Conservation (phyloP, 768 basidiomycete species). For the Ramaria sp. region DNA sequence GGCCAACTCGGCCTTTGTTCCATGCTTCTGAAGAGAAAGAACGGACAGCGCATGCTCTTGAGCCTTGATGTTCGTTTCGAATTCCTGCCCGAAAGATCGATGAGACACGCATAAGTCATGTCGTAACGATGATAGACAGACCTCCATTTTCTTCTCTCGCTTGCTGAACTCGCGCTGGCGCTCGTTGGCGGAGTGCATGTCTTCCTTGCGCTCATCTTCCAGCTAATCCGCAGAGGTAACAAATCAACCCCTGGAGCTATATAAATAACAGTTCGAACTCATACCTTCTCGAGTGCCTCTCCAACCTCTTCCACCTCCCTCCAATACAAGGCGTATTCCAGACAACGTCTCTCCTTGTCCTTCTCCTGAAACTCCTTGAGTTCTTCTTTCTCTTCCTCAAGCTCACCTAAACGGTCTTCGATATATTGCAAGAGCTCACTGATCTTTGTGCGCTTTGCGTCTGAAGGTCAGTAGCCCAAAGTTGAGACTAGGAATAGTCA, state of each 20-base stretch:
- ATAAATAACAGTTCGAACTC: slow-evolving; percentile 26
- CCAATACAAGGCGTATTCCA: slow-evolving; percentile 92
- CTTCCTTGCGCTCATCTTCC: slow-evolving; percentile 58
- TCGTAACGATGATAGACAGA: slow-evolving; percentile 23
- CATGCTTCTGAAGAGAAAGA: slow-evolving; percentile 55
- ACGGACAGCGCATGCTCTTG: slow-evolving; percentile 65
- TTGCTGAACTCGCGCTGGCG: slow-evolving; percentile 73
- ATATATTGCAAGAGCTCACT: slow-evolving; percentile 84
- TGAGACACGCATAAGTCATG: not conserved
- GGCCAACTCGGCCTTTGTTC: slow-evolving; percentile 72
- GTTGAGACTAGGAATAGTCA: not conserved
- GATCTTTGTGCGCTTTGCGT: slow-evolving; percentile 86
- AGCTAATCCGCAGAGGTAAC: slow-evolving; percentile 18
- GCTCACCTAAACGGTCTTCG: slow-evolving; percentile 77
- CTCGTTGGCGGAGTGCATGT: slow-evolving; percentile 77
- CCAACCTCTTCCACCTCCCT: slow-evolving; percentile 85
- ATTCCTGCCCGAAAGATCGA: slow-evolving; percentile 32
- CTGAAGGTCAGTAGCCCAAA: slow-evolving; percentile 18
- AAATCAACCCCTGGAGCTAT: not conserved
- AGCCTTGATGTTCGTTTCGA: slow-evolving; percentile 64
- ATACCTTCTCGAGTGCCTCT: slow-evolving; percentile 75
- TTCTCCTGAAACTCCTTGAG: slow-evolving; percentile 93
- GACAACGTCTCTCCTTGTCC: slow-evolving; percentile 86
- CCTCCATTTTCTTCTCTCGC: slow-evolving; percentile 80
- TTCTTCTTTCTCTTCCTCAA: slow-evolving; percentile 98